phyloP scores from a whole-genome alignment of 495 filamentous ascomycete species.

The Niebla homalea region DNA sequence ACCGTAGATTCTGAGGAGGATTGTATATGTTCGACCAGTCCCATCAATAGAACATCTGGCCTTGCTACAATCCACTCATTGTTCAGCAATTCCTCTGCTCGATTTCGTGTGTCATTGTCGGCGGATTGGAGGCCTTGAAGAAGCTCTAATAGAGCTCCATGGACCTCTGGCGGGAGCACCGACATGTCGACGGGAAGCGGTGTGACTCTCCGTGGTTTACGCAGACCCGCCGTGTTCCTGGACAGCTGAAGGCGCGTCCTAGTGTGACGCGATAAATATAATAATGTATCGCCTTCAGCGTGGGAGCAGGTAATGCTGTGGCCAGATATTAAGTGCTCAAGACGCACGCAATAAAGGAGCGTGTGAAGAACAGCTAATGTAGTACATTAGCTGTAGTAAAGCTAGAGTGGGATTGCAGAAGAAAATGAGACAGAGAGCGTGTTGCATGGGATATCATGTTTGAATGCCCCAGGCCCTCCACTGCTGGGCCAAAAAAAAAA shows the following conservation, averaged over 20 bases:
- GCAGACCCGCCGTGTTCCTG: neutral
- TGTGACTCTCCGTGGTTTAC: neutral
- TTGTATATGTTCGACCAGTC: conserved; percentile 81
- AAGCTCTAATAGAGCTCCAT: conserved; percentile 70
- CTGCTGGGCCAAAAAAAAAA: neutral
- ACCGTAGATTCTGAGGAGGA: conserved; percentile 50
- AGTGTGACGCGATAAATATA: neutral
- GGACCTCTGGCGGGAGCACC: conserved; percentile 65
- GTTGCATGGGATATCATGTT: neutral
- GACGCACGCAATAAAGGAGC: no score
- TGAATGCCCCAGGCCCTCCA: neutral
- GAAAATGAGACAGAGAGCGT: neutral
- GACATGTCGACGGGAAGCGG: conserved; percentile 48
- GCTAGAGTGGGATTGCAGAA: neutral
- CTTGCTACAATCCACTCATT: conserved; percentile 71
- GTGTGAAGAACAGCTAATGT: no score
- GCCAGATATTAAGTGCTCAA: no score
- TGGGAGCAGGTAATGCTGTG: no score
- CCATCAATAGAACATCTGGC: conserved; percentile 83
- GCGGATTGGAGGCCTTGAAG: conserved; percentile 75
- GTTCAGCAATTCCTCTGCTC: conserved; percentile 80
- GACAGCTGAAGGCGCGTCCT: neutral
- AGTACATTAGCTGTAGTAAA: no score
- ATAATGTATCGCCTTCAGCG: no score
- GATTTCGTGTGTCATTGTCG: conserved; percentile 71